Base-by-base conservation (phyloP, 371 early-diverging fungal genomes). In the Haplosporangium sp. region DNA sequence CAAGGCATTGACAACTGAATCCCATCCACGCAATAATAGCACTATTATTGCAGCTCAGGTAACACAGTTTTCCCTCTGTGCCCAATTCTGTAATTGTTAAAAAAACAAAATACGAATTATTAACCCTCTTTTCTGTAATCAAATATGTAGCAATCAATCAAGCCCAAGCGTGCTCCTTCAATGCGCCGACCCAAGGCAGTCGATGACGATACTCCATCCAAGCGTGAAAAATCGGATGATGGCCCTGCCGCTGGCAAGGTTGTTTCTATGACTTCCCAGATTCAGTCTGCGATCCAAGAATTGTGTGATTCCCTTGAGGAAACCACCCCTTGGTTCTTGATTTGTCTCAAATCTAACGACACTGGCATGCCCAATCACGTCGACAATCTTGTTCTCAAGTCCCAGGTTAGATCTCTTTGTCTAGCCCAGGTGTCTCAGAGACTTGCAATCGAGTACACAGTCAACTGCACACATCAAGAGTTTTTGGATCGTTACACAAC, bases 261-360 rank as follows among this genome's bases (percentile, higher is more conserved):
- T 7, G 75, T 84, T 1, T 88, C 87, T n/a, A 74, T 92, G 17
- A 85, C 88, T 1, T 84, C 89, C n/a, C 92, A 95, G 84, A 88
- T 95, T 72, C 92, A 93, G 65, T 86, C 89, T 9, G 89, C 94
- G 2, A 77, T 96, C 55, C 89, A 92, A 58, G 95, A 95, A 71
- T 85, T 97, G 8, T 84, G 95, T 10, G 91, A 91, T 38, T 89
- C 95, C 7, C 83, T 97, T 42, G 90, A 91, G 63, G 94, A 94
- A 65, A 95, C 97, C 0, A 90, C 92, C 55, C 86, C 94, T 17
- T 97, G 97, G 94, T 94, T 94, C 72, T 83, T 97, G 61, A 86
- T 95, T 76, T 95, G 95, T 84, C 85, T 98, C 63, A 88, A 91
- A 53, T 93, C 95, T 5, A 92, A 94, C 65, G 93, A 93, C 79